A percentile compares a stretch with the other conserved stretches of the same genome.
These are phyloP conservation scores for Fusarium sacchari DNA, from an alignment of 2,329 filamentous ascomycete species.

Conservation along the genomic window DNA sequence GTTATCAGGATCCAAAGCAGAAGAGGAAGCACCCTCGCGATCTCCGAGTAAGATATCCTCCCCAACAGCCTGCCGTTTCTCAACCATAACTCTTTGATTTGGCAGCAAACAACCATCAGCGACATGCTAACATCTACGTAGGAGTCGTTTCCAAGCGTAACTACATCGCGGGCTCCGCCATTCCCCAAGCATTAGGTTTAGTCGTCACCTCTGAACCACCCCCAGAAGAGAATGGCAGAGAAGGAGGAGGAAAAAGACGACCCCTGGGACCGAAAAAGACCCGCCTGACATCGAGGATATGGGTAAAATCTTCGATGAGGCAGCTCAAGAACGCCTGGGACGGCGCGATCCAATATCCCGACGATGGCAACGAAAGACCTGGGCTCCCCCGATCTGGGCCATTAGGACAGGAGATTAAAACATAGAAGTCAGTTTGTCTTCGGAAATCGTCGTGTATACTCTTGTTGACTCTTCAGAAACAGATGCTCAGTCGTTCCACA, in stretches of 20 bases:
- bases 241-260: background rate
- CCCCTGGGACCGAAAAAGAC: background rate
- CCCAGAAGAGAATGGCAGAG: background rate
- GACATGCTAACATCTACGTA: fast-evolving
- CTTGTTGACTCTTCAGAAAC: background rate
- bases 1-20: background rate
- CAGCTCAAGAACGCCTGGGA: background rate
- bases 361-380: background rate
- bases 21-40: background rate
- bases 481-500: background rate
- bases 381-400: background rate
- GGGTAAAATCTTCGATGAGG: fast-evolving
- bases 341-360: background rate
- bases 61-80: too few relatives aligned
- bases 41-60: background rate
- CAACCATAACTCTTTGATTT: background rate
- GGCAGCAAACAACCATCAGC: background rate
- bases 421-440: fast-evolving
- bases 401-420: fast-evolving
- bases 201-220: background rate
- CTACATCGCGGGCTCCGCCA: background rate
- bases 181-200: background rate
- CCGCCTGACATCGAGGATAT: background rate
- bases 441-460: fast-evolving
- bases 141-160: background rate